Percentiles rank a stretch among this genome's conserved stretches.
phyloP scores from a whole-genome alignment of 768 basidiomycete species.

The Rubroboletus pulcherrimus region DNA sequence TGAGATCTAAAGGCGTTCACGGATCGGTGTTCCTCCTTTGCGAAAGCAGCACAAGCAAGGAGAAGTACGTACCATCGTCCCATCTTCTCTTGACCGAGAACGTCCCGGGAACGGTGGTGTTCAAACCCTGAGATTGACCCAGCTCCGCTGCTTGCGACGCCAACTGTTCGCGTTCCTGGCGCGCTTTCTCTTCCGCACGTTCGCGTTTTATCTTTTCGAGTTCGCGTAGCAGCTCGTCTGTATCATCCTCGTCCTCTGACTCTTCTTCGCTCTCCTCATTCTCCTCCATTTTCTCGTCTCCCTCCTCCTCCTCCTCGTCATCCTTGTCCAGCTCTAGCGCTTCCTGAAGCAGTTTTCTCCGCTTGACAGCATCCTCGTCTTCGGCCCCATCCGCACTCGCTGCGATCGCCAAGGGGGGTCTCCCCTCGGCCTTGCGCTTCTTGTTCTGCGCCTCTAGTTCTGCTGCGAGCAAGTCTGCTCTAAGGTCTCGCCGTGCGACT shows the following conservation, averaged over 20 bases:
- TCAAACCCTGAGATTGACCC: constrained; percentile 70
- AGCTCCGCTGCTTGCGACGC: constrained; percentile 62
- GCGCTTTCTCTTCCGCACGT: constrained; percentile 87
- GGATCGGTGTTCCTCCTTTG: neutral
- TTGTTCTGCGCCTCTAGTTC: constrained; percentile 85
- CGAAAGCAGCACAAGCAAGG: neutral
- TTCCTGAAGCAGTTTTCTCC: constrained; percentile 84
- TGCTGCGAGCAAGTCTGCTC: constrained; percentile 77
- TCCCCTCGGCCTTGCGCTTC: constrained; percentile 89
- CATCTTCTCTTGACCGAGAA: constrained; percentile 92
- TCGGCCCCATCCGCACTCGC: constrained; percentile 36
- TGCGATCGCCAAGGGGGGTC: constrained; percentile 37
- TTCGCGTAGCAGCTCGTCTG: constrained; percentile 90
- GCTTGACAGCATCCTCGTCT: constrained; percentile 69
- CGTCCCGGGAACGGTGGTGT: constrained; percentile 72
- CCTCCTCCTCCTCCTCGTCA: constrained; percentile 69
- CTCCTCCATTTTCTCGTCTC: constrained; percentile 35
- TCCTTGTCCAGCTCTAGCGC: constrained; percentile 87
- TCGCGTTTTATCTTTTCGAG: constrained; percentile 98
- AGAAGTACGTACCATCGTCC: constrained; percentile 75
- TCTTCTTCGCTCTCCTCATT: constrained; percentile 50
- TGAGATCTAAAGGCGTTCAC: constrained; percentile 58
- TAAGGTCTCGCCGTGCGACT: constrained; percentile 73
- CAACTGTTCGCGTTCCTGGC: constrained; percentile 73
- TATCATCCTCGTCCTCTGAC: constrained; percentile 58